Evolutionary conservation across 345 rosid genomes (phyloP).

Genomic region (Boechera divaricarpa): DNA sequence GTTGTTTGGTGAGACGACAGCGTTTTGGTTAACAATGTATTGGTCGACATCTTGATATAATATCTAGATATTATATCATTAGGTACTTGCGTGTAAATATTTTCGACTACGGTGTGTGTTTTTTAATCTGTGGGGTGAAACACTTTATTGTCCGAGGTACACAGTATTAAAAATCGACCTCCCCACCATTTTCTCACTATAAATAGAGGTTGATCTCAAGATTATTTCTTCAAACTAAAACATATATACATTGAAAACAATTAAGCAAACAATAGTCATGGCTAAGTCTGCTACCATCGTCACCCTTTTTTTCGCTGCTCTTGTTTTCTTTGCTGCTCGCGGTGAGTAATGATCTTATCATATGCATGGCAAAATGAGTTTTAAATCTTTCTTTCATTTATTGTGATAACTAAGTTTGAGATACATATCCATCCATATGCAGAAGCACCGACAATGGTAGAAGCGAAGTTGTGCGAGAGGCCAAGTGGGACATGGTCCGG

Average conservation of each 20-base stretch:
- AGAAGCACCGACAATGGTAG: conserved; percentile 4
- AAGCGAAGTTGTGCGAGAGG: neutral
- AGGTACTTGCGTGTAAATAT: neutral
- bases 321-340: conserved; percentile 38
- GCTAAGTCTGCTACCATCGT: conserved; percentile 37
- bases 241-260: neutral
- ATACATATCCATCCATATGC: neutral
- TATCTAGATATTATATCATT: neutral
- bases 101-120: neutral
- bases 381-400: too few relatives aligned
- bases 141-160: neutral
- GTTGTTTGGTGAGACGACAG: too few relatives aligned
- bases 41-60: too few relatives aligned
- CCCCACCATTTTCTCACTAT: neutral
- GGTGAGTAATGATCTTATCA: conserved; percentile 37
- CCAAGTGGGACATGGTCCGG: conserved; percentile 1
- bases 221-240: neutral
- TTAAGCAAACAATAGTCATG: conserved; percentile 16
- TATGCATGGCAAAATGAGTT: neutral
- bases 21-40: too few relatives aligned
- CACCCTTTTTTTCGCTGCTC: conserved; percentile 15
- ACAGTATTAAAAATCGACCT: neutral
- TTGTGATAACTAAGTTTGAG: neutral
- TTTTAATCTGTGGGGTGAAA: too few relatives aligned
- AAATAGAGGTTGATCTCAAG: neutral